Percentiles rank a stretch among this genome's conserved stretches.
These are phyloP conservation scores for Phlyctochytrium arcticum DNA, from an alignment of 192 early-diverging fungal genomes.

Conservation along the genomic window DNA sequence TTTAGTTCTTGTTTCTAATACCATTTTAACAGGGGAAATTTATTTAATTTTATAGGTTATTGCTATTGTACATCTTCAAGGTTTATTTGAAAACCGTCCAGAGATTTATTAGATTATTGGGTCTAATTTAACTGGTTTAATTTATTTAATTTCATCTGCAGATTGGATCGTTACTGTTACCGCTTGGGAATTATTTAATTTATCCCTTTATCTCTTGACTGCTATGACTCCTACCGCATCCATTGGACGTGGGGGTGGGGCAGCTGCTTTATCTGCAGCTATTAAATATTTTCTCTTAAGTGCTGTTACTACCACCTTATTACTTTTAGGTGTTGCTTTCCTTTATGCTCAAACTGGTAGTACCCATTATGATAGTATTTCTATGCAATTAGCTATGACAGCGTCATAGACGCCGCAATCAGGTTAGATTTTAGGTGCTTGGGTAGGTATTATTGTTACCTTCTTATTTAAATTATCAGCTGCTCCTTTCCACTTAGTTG, in stretches of 20 bases:
- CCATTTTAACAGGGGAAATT: neutral
- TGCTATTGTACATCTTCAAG: slow-evolving; percentile 25
- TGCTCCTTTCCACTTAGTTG: slow-evolving; percentile 46
- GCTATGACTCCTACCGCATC: slow-evolving; percentile 15
- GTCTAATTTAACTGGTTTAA: slow-evolving; percentile 31
- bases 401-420: too few relatives aligned
- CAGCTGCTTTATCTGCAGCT: slow-evolving; percentile 39
- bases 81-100: neutral
- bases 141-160: slow-evolving; percentile 26
- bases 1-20: slow-evolving; percentile 1
- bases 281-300: slow-evolving; percentile 41
- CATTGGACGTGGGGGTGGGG: too few relatives aligned
- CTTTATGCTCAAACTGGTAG: slow-evolving; percentile 36
- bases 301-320: too few relatives aligned
- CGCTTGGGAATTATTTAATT: slow-evolving; percentile 13
- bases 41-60: slow-evolving; percentile 14
- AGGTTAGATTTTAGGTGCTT: too few relatives aligned
- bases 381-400: slow-evolving; percentile 16
- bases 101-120: slow-evolving; percentile 12
- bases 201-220: slow-evolving; percentile 28
- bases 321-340: too few relatives aligned
- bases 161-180: slow-evolving; percentile 14
- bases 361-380: slow-evolving; percentile 39
- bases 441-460: slow-evolving; percentile 35
- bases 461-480: slow-evolving; percentile 49